These are phyloP conservation scores for Dothistroma pini DNA, from an alignment of 2,329 filamentous ascomycete genomes.

Conservation along the genomic window DNA sequence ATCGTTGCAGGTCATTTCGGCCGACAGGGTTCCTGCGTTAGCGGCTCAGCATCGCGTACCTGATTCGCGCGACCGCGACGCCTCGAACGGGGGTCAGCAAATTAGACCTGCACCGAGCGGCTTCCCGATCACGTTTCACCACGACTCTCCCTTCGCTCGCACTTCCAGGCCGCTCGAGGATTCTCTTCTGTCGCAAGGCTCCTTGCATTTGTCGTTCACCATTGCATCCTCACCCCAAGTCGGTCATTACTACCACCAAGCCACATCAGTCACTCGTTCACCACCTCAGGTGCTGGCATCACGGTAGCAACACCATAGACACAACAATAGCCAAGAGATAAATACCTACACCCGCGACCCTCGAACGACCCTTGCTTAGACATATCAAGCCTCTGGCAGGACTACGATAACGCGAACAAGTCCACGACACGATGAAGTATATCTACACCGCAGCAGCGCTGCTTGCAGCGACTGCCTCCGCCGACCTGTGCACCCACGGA, in stretches of 20 bases:
- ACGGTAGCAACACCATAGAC: slow-evolving; percentile 9
- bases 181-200: not conserved
- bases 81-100: not conserved
- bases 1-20: not conserved
- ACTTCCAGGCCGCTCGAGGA: not conserved
- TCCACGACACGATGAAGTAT: slow-evolving; percentile 31
- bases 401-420: slow-evolving; percentile 1
- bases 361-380: not conserved
- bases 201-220: slow-evolving; percentile 1
- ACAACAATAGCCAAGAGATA: slow-evolving; percentile 1
- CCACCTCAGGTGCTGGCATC: slow-evolving; percentile 4
- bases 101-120: not conserved
- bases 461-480: slow-evolving; percentile 28
- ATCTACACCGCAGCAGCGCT: slow-evolving; percentile 31
- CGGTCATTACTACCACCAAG: slow-evolving; percentile 6
- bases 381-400: slow-evolving; percentile 7
- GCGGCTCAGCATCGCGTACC: not conserved
- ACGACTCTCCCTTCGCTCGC: not conserved
- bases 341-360: not conserved
- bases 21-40: not conserved
- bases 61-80: not conserved
- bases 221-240: slow-evolving; percentile 9
- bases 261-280: slow-evolving; percentile 9
- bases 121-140: not conserved
- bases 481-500: slow-evolving; percentile 30